Base-by-base conservation (phyloP, 2,329 filamentous ascomycete species). In the Phialophora verrucosa region DNA sequence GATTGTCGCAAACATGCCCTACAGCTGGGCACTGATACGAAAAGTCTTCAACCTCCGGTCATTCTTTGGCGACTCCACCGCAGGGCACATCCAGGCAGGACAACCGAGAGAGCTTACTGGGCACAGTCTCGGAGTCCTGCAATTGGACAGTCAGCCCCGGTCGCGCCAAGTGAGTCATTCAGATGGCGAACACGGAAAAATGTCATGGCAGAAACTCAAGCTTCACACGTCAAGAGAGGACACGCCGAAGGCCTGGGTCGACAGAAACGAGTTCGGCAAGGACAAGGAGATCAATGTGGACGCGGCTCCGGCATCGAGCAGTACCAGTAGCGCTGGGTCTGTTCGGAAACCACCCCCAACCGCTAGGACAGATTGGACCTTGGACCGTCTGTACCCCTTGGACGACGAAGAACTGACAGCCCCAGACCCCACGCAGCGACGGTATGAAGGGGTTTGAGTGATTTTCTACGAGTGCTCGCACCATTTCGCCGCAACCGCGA, bases 1-100 rank as follows among this genome's bases (percentile, higher is more conserved):
- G 49, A 81, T 87, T 57, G 86, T 88, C 17, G 82, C 85, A 31
- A 89, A 89, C 66, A 78, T 89, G 5, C 86, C 87, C 0, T 83
- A 88, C 57, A 84, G 82, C 68, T 88, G 85, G 82, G 83, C 84
- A 0, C 78, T 88, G 23, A 78, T 87, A 32, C 82, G 84, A 51
- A 79, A 81, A 8, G 65, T 84, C 63, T 81, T 83, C 73, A 75
- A 75, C 27, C 70, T 75, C 27, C 70, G 72, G 44, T 71, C 74
- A 5, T 78, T 77, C 65, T 65, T 76, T 23, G 67, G 67, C 27
- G 67, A 72, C 32, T 70, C 71, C 12, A 71, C 68, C 12, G 31
- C 63, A 31, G 63, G 58, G 12, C 55, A 29, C 11, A 65, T 67
- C 42, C 67, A 71, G 47, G 59, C 51, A 23, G 67, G 69, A 27